phyloP scores from a whole-genome alignment of 2,329 filamentous ascomycete species.

The Diaporthe vexans region DNA sequence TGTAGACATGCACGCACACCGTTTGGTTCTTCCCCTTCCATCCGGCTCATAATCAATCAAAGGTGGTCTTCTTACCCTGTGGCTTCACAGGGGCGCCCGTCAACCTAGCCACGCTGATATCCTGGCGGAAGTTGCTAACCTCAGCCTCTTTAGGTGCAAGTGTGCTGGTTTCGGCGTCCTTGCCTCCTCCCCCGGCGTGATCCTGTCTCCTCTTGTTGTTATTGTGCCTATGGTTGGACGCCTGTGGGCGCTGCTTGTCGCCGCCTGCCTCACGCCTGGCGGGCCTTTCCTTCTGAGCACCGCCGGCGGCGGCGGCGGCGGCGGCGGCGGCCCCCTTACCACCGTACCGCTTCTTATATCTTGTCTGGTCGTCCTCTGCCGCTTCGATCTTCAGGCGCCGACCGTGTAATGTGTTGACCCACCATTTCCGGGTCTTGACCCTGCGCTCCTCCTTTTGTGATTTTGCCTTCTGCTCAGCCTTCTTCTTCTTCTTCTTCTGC shows the following conservation, averaged over 20 bases:
- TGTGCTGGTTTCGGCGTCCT: constrained; percentile 14
- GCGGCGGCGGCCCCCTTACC: constrained; percentile 73
- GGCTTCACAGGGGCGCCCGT: constrained; percentile 84
- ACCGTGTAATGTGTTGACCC: constrained; percentile 87
- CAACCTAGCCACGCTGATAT: constrained; percentile 71
- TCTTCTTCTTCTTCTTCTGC: constrained; percentile 50
- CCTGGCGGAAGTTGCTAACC: constrained; percentile 57
- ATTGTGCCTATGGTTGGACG: constrained; percentile 75
- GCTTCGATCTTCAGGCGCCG: constrained; percentile 90
- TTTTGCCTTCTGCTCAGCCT: constrained; percentile 42
- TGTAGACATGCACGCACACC: neutral
- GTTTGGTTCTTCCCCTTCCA: neutral
- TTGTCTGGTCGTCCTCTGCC: constrained; percentile 88
- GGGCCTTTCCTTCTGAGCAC: constrained; percentile 13
- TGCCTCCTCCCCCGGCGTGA: constrained; percentile 80
- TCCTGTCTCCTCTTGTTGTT: constrained; percentile 92
- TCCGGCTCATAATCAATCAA: constrained; percentile 67
- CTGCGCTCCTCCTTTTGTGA: constrained; percentile 63
- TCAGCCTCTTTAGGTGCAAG: constrained; percentile 48
- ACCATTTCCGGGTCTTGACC: constrained; percentile 78
- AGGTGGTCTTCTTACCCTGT: constrained; percentile 85
- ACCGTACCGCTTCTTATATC: constrained; percentile 95
- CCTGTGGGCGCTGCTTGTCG: constrained; percentile 45
- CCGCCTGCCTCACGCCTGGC: constrained; percentile 31
- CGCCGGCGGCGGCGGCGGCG: constrained; percentile 56